Base-by-base conservation (phyloP, 805 yeast genomes). In the Suhomyces emberorum region DNA sequence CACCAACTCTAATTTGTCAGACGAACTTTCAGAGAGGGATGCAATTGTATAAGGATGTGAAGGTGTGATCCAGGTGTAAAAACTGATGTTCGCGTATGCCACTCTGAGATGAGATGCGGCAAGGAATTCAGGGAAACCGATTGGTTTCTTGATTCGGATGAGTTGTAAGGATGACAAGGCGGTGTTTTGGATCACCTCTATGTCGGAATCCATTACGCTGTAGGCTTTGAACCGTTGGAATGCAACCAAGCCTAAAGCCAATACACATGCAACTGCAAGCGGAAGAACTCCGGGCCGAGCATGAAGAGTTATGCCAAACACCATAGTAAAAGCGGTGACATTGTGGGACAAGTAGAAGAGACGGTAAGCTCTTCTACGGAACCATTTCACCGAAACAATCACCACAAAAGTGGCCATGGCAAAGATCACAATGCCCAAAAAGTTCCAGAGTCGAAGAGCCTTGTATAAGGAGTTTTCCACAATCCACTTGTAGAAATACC, bases 31-130 rank as follows among this genome's bases (percentile, higher is more conserved):
- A 0, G 72, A 59, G 1, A 61, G 34, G 2, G 79, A 69, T 0
- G 78, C 75, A 9, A 81, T 63, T 0, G 88, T 79, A 48, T 69
- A 83, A 2, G 91, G 89, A 51, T 83, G 89, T 2, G 83, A 65
- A 6, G 91, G 79, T 4, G 64, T 52, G 2, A 81, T 17, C 73
- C 77, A 47, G 9, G 41, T 28, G 21, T 37, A 39, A 18, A 24
- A 34, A 20, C 43, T 29, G 8, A 39, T 14, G 15, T 33, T 34
- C 3, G 47, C 26, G 18, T 32, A 30, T 0, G 42, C 34, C 19
- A 51, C 34, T n/a, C 88, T 60, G 2, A 81, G 35, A 48, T 83
- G 89, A 1, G 81, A 70, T 0, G 79, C 86, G 0, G 86, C 77
- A 4, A 50, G 56, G 54, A 56, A 61, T 6, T 39, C 5, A 2